A percentile compares a stretch with the other conserved stretches of the same genome.
Evolutionary conservation across 345 rosid genomes (phyloP).

Genomic region (Odontarrhena argentea): DNA sequence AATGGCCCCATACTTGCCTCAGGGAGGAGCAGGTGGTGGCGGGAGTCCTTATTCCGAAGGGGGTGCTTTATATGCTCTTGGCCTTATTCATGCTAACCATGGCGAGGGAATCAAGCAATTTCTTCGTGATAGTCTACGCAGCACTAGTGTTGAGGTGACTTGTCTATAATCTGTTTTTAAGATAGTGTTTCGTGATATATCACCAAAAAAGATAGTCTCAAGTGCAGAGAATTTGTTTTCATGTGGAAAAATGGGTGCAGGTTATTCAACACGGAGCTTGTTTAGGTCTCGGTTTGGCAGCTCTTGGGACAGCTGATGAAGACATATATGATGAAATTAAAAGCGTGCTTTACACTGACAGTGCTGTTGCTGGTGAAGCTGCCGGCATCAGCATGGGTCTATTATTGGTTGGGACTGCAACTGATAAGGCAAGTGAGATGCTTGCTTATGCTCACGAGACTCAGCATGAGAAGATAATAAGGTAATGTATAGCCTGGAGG

Average conservation of each 20-base stretch:
- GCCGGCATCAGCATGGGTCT: constrained; percentile 95
- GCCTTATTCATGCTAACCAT: constrained; percentile 96
- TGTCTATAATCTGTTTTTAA: constrained; percentile 5
- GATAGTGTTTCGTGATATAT: neutral
- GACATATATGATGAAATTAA: constrained; percentile 82
- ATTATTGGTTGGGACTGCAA: constrained; percentile 96
- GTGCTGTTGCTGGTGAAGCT: constrained; percentile 98
- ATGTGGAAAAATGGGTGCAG: constrained; percentile 45
- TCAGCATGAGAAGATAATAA: constrained; percentile 90
- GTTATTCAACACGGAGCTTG: constrained; percentile 99
- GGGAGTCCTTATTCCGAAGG: constrained; percentile 98
- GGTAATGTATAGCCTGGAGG: constrained; percentile 46
- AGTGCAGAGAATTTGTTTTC: constrained; percentile 14
- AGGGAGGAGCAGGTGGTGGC: constrained; percentile 84
- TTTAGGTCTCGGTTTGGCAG: constrained; percentile 96
- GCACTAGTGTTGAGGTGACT: constrained; percentile 77
- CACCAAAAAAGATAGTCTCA: neutral
- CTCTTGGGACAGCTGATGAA: constrained; percentile 94
- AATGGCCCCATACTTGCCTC: constrained; percentile 97
- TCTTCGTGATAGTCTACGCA: constrained; percentile 83
- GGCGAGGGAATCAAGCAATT: constrained; percentile 97
- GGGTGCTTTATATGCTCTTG: constrained; percentile 94
- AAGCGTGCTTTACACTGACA: constrained; percentile 76
- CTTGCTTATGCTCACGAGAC: constrained; percentile 94
- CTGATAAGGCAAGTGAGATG: constrained; percentile 93